These are phyloP conservation scores for Crithidia mellificae DNA, from an alignment of 208 protist species.

Conservation along the genomic window DNA sequence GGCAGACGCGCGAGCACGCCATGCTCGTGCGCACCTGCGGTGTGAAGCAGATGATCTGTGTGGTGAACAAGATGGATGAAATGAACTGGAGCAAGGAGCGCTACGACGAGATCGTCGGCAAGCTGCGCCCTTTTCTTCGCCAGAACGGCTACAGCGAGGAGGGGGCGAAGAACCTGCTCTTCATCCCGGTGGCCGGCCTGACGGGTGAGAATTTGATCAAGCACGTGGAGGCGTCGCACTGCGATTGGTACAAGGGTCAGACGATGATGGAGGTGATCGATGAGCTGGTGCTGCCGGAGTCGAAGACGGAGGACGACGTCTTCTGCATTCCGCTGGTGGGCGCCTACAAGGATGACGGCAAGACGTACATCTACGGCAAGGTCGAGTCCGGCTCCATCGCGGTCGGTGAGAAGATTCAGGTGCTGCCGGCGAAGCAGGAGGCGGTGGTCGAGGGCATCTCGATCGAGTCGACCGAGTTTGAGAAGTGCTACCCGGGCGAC, in stretches of 20 bases:
- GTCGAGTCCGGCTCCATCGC: slow-evolving; percentile 93
- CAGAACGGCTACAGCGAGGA: slow-evolving; percentile 93
- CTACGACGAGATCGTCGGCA: slow-evolving; percentile 95
- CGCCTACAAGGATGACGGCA: slow-evolving; percentile 96
- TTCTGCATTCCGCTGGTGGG: slow-evolving; percentile 95
- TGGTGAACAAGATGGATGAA: slow-evolving; percentile 99
- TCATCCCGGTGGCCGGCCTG: slow-evolving; percentile 97
- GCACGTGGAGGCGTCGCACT: slow-evolving; percentile 56
- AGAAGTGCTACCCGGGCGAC: slow-evolving; percentile 90
- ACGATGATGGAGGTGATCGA: slow-evolving; percentile 94
- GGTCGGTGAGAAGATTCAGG: slow-evolving; percentile 87
- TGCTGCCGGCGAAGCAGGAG: slow-evolving; percentile 78
- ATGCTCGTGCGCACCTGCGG: slow-evolving; percentile 98
- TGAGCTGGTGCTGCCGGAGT: slow-evolving; percentile 74
- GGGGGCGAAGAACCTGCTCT: slow-evolving; percentile 89
- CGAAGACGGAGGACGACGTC: slow-evolving; percentile 77
- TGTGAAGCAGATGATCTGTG: slow-evolving; percentile 96
- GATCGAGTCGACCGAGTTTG: slow-evolving; percentile 90
- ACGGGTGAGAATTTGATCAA: slow-evolving; percentile 94
- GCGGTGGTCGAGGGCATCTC: slow-evolving; percentile 85
- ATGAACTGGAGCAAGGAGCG: slow-evolving; percentile 95
- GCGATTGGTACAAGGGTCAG: slow-evolving; percentile 92
- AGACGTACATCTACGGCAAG: slow-evolving; percentile 93
- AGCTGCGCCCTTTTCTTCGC: slow-evolving; percentile 96
- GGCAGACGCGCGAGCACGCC: slow-evolving; percentile 99